These are phyloP conservation scores for Chaetomium tenue DNA, from an alignment of 495 filamentous ascomycete species.

Conservation along the genomic window DNA sequence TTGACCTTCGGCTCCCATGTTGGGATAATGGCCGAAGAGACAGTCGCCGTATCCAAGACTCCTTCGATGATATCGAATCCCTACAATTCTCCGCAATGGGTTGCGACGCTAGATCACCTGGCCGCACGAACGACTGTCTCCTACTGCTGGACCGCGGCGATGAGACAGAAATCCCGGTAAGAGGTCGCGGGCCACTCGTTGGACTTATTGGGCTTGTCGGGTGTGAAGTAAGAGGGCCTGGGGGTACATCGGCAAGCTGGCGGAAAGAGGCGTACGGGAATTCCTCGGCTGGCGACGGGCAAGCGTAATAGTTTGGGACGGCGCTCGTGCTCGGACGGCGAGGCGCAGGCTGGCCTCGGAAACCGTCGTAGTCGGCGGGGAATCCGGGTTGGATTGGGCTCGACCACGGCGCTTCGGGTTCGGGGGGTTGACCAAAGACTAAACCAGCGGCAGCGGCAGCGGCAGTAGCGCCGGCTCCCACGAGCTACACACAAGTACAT, in stretches of 20 bases:
- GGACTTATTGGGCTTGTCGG: slow-evolving; percentile 38
- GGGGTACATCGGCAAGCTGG: slow-evolving; percentile 27
- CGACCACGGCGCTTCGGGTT: slow-evolving; percentile 34
- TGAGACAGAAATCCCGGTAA: slow-evolving; percentile 34
- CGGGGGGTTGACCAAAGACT: slow-evolving; percentile 51
- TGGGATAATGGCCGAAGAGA: slow-evolving; percentile 71
- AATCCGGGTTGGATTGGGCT: slow-evolving; percentile 46
- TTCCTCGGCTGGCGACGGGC: slow-evolving; percentile 38
- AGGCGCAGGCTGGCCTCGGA: slow-evolving; percentile 36
- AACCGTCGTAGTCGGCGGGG: slow-evolving; percentile 42
- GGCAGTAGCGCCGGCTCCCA: slow-evolving; percentile 58
- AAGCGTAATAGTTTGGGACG: slow-evolving; percentile 29
- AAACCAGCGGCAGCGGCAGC: slow-evolving; percentile 58
- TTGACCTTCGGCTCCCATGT: slow-evolving; percentile 64
- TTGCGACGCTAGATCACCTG: slow-evolving; percentile 35
- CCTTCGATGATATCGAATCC: slow-evolving; percentile 54
- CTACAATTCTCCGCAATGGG: slow-evolving; percentile 43
- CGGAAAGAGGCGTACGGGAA: slow-evolving; percentile 37
- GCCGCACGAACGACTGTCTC: slow-evolving; percentile 50
- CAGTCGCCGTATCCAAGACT: slow-evolving; percentile 76
- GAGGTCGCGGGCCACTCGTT: slow-evolving; percentile 28
- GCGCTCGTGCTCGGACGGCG: slow-evolving; percentile 45
- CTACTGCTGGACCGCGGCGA: slow-evolving; percentile 34
- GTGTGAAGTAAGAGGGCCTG: slow-evolving; percentile 33
- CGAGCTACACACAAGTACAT: slow-evolving; percentile 43